Base-by-base conservation (phyloP, 2,329 filamentous ascomycete genomes). In the Exophiala sideris region DNA sequence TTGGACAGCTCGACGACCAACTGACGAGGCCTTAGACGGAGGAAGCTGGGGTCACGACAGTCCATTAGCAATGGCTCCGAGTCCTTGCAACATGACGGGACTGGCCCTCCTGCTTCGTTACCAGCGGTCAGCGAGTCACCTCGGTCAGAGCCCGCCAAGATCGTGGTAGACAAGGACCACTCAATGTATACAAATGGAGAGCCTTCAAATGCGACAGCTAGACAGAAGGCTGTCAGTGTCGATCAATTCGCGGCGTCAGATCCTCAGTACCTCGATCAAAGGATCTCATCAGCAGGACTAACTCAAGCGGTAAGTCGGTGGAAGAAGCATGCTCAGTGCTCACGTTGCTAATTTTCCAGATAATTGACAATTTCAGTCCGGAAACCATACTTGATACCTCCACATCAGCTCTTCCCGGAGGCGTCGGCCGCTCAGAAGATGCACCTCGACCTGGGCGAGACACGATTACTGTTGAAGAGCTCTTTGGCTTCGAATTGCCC, bases 401-500 rank as follows among this genome's bases (percentile, higher is more conserved):
- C 4, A 58, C 56, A 5, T 58, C 56, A 2, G 56, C 56, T 9
- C 40, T 58, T 10, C 56, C 56, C 16, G 56, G 56, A 7, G 56
- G 56, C n/a, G 41, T 55, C 14, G 51, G 52, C 11, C 33, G 51
- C 1, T 56, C 57, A 6, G 58, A 68, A 16, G 62, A 59, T 2
- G 63, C 64, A 45, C 10, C 20, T 67, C 11, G 57, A 72, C 7
- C 62, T 71, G 5, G 65, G 71, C 36, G 72, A 29, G 52, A 58
- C 20, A 42, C 48, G n/a, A 48, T 59, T 16, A 39, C 47, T 5
- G 44, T 59, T 11, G 47, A 56, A 29, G 54, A 62, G 12, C 62
- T 71, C 1, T 24, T 73, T 4, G 64, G 64, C 1, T 57, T 62
- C 39, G 47, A 60, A 10, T 48, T 74, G 9, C 72, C 72, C 5